A percentile compares a stretch with the other conserved stretches of the same genome.
phyloP scores from a whole-genome alignment of 805 yeast species.

The Saccharomycopsis schoenii region DNA sequence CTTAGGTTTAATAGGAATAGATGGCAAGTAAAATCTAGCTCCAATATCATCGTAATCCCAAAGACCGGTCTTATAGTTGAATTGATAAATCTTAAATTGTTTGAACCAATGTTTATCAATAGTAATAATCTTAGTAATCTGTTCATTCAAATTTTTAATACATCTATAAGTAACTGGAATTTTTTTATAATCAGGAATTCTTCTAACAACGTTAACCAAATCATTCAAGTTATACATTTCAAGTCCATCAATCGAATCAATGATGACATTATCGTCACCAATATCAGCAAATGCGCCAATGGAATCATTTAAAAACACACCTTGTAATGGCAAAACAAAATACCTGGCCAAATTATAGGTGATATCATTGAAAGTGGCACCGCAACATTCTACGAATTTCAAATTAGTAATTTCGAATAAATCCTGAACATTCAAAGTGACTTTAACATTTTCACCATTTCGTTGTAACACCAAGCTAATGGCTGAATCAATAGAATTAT shows the following conservation, averaged over 20 bases:
- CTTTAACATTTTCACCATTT: conserved; percentile 19
- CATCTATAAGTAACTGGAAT: conserved; percentile 18
- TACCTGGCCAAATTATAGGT: conserved; percentile 19
- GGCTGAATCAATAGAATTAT: conserved; percentile 14
- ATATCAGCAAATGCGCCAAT: conserved; percentile 18
- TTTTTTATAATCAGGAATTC: conserved; percentile 19
- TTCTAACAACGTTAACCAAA: conserved; percentile 16
- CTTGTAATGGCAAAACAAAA: conserved; percentile 18
- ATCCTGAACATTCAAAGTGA: conserved; percentile 17
- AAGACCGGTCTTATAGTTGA: conserved; percentile 18
- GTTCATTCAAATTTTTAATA: conserved; percentile 18
- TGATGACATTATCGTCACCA: conserved; percentile 18
- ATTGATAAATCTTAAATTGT: conserved; percentile 17
- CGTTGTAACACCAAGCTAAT: conserved; percentile 18
- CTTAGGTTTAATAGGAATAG: conserved; percentile 18
- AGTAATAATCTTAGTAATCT: conserved; percentile 17
- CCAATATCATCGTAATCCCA: conserved; percentile 19
- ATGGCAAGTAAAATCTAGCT: conserved; percentile 17
- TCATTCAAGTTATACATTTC: conserved; percentile 18
- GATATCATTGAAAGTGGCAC: conserved; percentile 19
- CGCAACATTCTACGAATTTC: conserved; percentile 17
- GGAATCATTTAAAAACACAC: conserved; percentile 17
- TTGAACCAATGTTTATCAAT: conserved; percentile 20
- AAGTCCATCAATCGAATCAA: conserved; percentile 15
- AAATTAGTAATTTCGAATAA: conserved; percentile 17